Evolutionary conservation across 495 filamentous ascomycete genomes (phyloP), one percentile per base, ranked within the genome.

Genomic region (Aspergillus incahuasiensis): DNA sequence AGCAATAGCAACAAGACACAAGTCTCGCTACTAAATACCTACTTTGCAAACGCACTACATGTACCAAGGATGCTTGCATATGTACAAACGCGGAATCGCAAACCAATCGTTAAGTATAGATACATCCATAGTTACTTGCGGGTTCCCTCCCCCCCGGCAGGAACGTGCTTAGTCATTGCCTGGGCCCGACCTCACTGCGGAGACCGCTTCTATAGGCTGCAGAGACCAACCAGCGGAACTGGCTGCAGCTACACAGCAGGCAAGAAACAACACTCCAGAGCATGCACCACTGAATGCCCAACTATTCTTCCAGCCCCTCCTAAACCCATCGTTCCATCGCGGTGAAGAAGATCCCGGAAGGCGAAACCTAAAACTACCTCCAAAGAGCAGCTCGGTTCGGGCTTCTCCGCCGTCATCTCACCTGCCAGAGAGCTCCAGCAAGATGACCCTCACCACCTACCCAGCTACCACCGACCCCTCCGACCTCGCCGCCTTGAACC

Each of bases 401-500:
- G 4, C n/a, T 40, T 40, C 38, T 18, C 38, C 34, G 34, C 2
- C n/a, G 32, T 32, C 25, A 19, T 8, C 25, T 28, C 25, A 28
- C 25, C 25, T 8, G 8, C 32, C 32, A 40, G 16, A 47, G 22
- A 35, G 40, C 38, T 20, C 41, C 22, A 20, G 16, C 47, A 22
- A 58, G 39, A 73, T 74, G 72, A 63, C 72, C 42, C 63, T 71
- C 41, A 66, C 69, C 9, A 63, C 61, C 15, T 71, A 70, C 25
- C 62, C 69, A 8, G 48, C 64, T 1, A 40, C 53, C 11, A 62
- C 60, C 35, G 60, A 64, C 9, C 58, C 69, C 13, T 61, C 68
- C 32, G 69, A 79, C 38, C 61, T 78, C 42, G 73, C 72, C 35
- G 59, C 79, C 15, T 76, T 86, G 18, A 85, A 87, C 59, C 79